Evolutionary conservation across 2,329 filamentous ascomycete genomes (phyloP).

Genomic region (Diaporthe sp.): DNA sequence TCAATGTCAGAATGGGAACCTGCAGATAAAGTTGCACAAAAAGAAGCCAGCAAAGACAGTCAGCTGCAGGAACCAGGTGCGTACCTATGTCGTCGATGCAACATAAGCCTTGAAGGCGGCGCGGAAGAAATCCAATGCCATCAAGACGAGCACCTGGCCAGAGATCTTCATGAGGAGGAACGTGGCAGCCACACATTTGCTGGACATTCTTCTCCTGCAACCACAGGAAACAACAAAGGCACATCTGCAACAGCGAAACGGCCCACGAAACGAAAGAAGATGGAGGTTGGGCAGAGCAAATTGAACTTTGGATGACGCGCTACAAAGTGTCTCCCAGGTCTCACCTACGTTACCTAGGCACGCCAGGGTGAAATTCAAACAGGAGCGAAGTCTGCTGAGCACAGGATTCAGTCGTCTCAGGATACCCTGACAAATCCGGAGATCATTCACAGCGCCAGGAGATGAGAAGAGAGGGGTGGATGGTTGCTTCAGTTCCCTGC

Average conservation of each 20-base stretch:
- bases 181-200: conserved; percentile 64
- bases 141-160: conserved; percentile 94
- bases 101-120: conserved; percentile 68
- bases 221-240: conserved; percentile 51
- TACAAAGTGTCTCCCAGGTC: conserved; percentile 34
- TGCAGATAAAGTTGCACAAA: conserved; percentile 43
- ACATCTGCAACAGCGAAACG: conserved; percentile 58
- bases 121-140: conserved; percentile 79
- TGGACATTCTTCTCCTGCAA: conserved; percentile 52
- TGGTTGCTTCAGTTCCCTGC: not conserved
- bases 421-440: not conserved
- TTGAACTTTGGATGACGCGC: conserved; percentile 69
- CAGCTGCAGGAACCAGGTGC: conserved; percentile 54
- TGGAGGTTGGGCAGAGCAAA: conserved; percentile 72
- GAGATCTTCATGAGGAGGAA: conserved; percentile 81
- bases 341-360: not conserved
- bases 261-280: conserved; percentile 54
- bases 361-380: not conserved
- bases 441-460: not conserved
- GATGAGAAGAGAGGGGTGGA: not conserved
- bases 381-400: not conserved
- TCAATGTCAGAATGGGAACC: conserved; percentile 11
- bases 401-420: conserved; percentile 9
- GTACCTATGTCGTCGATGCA: conserved; percentile 75
- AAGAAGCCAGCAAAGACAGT: conserved; percentile 45